Evolutionary conservation across 306 rosid species (phyloP), one percentile per base, ranked within the genome.

Genomic region (Quercus mongolica): DNA sequence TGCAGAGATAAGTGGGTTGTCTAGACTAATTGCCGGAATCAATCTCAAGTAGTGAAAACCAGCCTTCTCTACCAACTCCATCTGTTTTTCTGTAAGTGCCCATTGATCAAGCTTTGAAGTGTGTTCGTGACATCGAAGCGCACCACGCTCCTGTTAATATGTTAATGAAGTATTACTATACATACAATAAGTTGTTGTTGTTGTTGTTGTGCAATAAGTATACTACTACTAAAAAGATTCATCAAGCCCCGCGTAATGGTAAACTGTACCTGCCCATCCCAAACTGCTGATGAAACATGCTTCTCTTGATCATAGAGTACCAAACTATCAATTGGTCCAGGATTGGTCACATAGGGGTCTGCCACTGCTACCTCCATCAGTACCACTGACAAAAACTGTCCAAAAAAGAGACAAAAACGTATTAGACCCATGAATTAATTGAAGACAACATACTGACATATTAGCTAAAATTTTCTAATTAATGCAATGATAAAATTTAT

Each of bases 101-200:
- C 99, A 96, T 77, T 96, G 99, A 81, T 93, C 99, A 56, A 96
- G 97, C 86, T 93, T 96, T 44, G 99, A 93, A 74, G 99, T 93
- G 85, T 96, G 99, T 69, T 96, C 99, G 3, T 96, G 99, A 83
- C 99, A 96, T 88, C 99, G 86, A 71, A 96, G 99, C 6, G 98
- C 99, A 68, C 99, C 99, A 31, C 98, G 99, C 88, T 96, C 99
- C 99, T 96, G 92, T 28, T 83, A 69, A 67, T 56, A 73, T 25
- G 75, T 63, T 56, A 71, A 59, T 61, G 4, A 74, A 75, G 81
- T 23, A 78, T 33, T 41, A 20, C 63, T 3, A 0, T 12, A 49
- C 54, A 49, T 44, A 57, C 64, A 81, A 41, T 41, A 41, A 41
- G 46, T 41, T 41, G 46, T 38, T 38, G 30, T 26, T 26, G 44